phyloP scores from a whole-genome alignment of 768 basidiomycete species.

The Collybiopsis luxurians region DNA sequence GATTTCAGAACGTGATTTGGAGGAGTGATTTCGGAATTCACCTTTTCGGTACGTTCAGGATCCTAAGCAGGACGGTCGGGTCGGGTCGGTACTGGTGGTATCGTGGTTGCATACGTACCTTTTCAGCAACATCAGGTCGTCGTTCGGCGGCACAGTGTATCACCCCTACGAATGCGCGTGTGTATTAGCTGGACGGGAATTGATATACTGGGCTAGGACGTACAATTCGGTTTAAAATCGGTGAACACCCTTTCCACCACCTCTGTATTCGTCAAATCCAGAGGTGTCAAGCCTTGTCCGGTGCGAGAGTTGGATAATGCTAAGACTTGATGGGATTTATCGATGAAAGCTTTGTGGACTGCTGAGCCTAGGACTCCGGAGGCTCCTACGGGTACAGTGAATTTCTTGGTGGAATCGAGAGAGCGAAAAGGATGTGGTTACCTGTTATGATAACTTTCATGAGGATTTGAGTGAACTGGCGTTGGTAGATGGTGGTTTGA shows the following conservation, averaged over 20 bases:
- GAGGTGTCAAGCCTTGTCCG: constrained; percentile 42
- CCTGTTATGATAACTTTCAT: constrained; percentile 63
- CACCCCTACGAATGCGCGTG: constrained; percentile 65
- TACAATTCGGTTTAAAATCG: constrained; percentile 68
- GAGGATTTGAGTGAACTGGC: neutral
- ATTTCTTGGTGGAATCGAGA: neutral
- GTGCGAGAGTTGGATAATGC: constrained; percentile 75
- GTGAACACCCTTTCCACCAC: constrained; percentile 55
- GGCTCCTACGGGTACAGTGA: constrained; percentile 55
- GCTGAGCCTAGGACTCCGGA: constrained; percentile 90
- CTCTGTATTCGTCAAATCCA: constrained; percentile 65
- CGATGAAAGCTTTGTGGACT: constrained; percentile 64
- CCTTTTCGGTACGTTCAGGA: constrained; percentile 64
- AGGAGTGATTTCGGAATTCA: too few species aligned
- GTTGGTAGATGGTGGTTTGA: too few species aligned
- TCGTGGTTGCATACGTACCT: constrained; percentile 40
- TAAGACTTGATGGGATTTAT: constrained; percentile 41
- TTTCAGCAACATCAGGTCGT: constrained; percentile 89
- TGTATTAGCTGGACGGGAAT: too few species aligned
- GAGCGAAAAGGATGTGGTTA: constrained; percentile 16
- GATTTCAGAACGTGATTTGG: too few species aligned
- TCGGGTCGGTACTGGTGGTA: too few species aligned
- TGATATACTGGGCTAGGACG: too few species aligned
- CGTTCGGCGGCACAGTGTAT: constrained; percentile 96
- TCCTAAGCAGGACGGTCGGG: constrained; percentile 37